Evolutionary conservation across 139 green algal genomes (phyloP).

Genomic region (Monoraphidium neglectum): DNA sequence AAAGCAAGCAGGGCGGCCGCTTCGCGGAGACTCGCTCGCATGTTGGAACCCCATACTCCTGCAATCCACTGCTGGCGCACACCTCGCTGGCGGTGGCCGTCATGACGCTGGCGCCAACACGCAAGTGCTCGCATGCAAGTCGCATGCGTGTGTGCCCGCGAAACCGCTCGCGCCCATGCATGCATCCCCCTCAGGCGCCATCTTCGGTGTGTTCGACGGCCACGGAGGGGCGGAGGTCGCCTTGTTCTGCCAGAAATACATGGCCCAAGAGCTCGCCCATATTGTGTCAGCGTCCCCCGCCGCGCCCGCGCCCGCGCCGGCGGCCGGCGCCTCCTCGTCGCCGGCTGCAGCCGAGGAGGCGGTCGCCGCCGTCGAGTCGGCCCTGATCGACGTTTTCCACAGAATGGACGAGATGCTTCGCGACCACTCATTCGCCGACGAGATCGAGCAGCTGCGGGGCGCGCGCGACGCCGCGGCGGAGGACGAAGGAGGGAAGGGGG

Average conservation of each 20-base stretch:
- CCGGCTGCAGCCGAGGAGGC: no score
- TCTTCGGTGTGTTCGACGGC: slow-evolving; percentile 93
- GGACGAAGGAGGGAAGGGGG: slow-evolving; percentile 25
- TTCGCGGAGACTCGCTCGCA: no score
- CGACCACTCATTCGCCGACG: slow-evolving; percentile 55
- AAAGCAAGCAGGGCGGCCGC: no score
- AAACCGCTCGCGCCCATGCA: not conserved
- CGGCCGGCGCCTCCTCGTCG: no score
- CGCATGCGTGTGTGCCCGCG: not conserved
- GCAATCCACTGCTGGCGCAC: no score
- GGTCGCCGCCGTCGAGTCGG: slow-evolving; percentile 60
- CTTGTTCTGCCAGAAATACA: slow-evolving; percentile 83
- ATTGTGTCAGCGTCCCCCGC: slow-evolving; percentile 56
- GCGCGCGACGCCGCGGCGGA: slow-evolving; percentile 46
- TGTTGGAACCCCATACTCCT: no score
- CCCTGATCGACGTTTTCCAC: slow-evolving; percentile 76
- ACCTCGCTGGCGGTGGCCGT: no score
- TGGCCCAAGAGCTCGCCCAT: slow-evolving; percentile 68
- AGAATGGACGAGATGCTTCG: slow-evolving; percentile 78
- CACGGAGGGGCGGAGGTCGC: slow-evolving; percentile 88
- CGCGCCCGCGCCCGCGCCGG: no score
- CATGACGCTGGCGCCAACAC: slow-evolving; percentile 43
- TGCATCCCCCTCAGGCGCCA: not conserved
- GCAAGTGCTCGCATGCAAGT: slow-evolving; percentile 11
- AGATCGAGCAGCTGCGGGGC: slow-evolving; percentile 59